Evolutionary conservation across 768 basidiomycete species (phyloP).

Genomic region (Baorangia bicolor): DNA sequence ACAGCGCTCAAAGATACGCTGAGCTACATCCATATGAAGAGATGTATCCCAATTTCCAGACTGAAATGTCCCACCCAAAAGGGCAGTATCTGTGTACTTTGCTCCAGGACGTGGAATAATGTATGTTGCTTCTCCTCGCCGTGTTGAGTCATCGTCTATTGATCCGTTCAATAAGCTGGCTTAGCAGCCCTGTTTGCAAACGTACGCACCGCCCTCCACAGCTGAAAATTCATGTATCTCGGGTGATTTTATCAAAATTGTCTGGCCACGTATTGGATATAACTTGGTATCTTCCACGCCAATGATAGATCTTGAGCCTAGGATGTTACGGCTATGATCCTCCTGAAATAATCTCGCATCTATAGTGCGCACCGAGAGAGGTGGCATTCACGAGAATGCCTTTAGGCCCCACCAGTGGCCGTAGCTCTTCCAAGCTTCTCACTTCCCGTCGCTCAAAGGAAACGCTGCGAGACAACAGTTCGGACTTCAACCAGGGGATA

Average conservation of each 20-base stretch:
- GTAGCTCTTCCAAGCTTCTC: slow-evolving; percentile 45
- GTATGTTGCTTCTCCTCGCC: slow-evolving; percentile 43
- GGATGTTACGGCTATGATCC: background rate
- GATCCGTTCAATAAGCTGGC: background rate
- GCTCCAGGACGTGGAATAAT: slow-evolving; percentile 59
- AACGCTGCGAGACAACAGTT: slow-evolving; percentile 40
- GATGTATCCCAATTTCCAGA: slow-evolving; percentile 51
- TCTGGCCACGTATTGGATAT: slow-evolving; percentile 82
- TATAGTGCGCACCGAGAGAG: slow-evolving; percentile 44
- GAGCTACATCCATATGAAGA: slow-evolving; percentile 39
- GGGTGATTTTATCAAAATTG: slow-evolving; percentile 71
- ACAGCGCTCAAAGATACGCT: slow-evolving; percentile 47
- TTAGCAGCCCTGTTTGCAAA: background rate
- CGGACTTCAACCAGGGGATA: slow-evolving; percentile 46
- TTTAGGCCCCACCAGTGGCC: slow-evolving; percentile 34
- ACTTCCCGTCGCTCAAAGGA: slow-evolving; percentile 44
- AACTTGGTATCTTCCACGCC: slow-evolving; percentile 78
- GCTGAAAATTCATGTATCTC: slow-evolving; percentile 44
- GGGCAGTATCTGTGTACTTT: slow-evolving; percentile 41
- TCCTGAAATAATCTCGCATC: background rate
- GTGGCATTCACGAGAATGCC: slow-evolving; percentile 57
- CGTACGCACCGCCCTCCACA: slow-evolving; percentile 25
- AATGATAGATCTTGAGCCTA: slow-evolving; percentile 68
- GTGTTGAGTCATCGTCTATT: slow-evolving; percentile 13
- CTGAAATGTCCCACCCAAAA: slow-evolving; percentile 60